Evolutionary conservation across 345 rosid species (phyloP).

Genomic region (Aquilaria sinensis): DNA sequence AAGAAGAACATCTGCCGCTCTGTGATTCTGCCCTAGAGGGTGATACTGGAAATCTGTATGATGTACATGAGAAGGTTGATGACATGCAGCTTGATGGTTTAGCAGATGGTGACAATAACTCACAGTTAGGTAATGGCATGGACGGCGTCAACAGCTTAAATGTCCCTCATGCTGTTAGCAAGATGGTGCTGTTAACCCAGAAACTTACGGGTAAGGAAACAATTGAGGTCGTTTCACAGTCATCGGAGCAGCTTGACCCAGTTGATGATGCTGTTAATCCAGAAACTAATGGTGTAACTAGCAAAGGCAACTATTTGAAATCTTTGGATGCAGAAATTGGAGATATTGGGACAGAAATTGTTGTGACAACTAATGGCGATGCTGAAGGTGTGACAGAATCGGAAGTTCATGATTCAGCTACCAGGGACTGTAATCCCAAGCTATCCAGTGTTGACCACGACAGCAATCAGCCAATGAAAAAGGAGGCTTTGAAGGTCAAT

Average conservation of each 20-base stretch:
- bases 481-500: conserved; percentile 18
- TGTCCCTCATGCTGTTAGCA: conserved; percentile 14
- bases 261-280: conserved; percentile 33
- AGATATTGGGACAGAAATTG: conserved; percentile 12
- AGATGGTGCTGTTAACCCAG: conserved; percentile 15
- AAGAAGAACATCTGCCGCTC: conserved; percentile 24
- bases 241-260: conserved; percentile 28
- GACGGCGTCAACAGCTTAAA: conserved; percentile 20
- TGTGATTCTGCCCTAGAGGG: conserved; percentile 26
- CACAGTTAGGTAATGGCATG: conserved; percentile 31
- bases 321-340: conserved; percentile 12
- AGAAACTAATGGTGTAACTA: conserved; percentile 16
- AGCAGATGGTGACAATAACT: conserved; percentile 28
- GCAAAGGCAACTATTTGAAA: conserved; percentile 12
- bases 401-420: conserved; percentile 11
- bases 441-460: conserved; percentile 21
- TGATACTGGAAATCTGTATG: conserved; percentile 34
- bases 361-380: not conserved
- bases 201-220: conserved; percentile 5
- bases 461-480: conserved; percentile 10
- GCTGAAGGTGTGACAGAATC: conserved; percentile 3
- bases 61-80: conserved; percentile 25
- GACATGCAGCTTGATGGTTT: conserved; percentile 22
- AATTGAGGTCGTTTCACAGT: conserved; percentile 14
- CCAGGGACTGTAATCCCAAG: conserved; percentile 15